These are phyloP conservation scores for Amanita muscaria DNA, from an alignment of 768 basidiomycete genomes.

Conservation along the genomic window DNA sequence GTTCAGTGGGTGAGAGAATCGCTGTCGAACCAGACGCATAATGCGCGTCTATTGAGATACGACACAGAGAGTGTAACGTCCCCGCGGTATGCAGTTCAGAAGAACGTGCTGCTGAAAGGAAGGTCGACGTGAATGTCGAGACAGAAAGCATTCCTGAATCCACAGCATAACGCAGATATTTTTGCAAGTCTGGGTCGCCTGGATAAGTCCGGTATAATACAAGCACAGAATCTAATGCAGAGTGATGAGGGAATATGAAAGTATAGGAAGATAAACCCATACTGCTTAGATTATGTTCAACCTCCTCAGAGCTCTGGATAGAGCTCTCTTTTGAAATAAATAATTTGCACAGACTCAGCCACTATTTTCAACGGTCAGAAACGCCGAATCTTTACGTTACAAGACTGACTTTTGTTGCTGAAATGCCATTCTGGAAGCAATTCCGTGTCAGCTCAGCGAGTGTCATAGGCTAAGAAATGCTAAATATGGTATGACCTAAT, in stretches of 20 bases:
- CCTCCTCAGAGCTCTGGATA: slow-evolving; percentile 30
- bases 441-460: slow-evolving; percentile 63
- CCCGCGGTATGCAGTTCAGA: slow-evolving; percentile 53
- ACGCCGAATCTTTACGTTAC: slow-evolving; percentile 6
- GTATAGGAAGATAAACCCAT: slow-evolving; percentile 15
- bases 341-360: slow-evolving; percentile 57
- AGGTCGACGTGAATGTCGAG: slow-evolving; percentile 51
- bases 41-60: slow-evolving; percentile 53
- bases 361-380: slow-evolving; percentile 32
- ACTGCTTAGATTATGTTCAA: slow-evolving; percentile 60
- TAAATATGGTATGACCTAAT: background rate
- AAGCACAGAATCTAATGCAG: slow-evolving; percentile 53
- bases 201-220: slow-evolving; percentile 59
- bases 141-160: slow-evolving; percentile 47
- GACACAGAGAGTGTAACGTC: slow-evolving; percentile 65
- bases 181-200: slow-evolving; percentile 58
- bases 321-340: slow-evolving; percentile 42
- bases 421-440: slow-evolving; percentile 62
- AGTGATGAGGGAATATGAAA: background rate
- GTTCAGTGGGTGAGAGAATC: slow-evolving; percentile 46
- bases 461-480: slow-evolving; percentile 37
- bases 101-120: slow-evolving; percentile 60
- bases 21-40: slow-evolving; percentile 47
- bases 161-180: slow-evolving; percentile 56
- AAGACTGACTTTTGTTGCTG: slow-evolving; percentile 45